These are phyloP conservation scores for Penicillium verhagenii DNA, from an alignment of 495 filamentous ascomycete species.

Conservation along the genomic window DNA sequence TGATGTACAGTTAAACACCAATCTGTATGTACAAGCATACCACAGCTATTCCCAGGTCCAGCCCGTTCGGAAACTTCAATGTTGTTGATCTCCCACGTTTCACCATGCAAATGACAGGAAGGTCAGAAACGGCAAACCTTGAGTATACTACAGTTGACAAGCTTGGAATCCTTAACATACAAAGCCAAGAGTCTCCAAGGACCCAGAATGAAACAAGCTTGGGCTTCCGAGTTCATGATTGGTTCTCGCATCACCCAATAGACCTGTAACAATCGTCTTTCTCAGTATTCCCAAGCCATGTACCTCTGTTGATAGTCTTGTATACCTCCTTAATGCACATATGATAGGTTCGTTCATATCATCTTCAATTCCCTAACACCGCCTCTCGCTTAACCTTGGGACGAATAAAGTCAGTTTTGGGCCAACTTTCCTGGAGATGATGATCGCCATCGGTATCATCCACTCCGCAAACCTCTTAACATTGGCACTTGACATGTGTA, in stretches of 20 bases:
- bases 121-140: too few relatives aligned
- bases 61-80: not conserved
- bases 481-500: not conserved
- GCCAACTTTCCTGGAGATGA: too few relatives aligned
- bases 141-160: too few relatives aligned
- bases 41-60: too few relatives aligned
- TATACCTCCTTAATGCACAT: not conserved
- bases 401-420: slow-evolving; percentile 8
- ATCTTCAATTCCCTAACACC: not conserved
- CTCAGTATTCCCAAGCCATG: not conserved
- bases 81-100: not conserved
- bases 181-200: not conserved
- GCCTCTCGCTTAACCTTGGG: slow-evolving; percentile 10
- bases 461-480: slow-evolving; percentile 12
- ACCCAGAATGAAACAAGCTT: not conserved
- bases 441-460: slow-evolving; percentile 27
- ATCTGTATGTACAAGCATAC: too few relatives aligned
- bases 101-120: too few relatives aligned
- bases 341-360: not conserved
- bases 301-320: not conserved
- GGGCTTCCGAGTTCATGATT: not conserved
- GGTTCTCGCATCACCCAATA: not conserved
- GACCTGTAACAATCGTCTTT: not conserved
- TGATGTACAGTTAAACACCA: too few relatives aligned
- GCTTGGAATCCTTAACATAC: not conserved